A percentile compares a stretch with the other conserved stretches of the same genome.
phyloP scores from a whole-genome alignment of 2,329 filamentous ascomycete genomes.

The Lasiodiplodia theobromae region DNA sequence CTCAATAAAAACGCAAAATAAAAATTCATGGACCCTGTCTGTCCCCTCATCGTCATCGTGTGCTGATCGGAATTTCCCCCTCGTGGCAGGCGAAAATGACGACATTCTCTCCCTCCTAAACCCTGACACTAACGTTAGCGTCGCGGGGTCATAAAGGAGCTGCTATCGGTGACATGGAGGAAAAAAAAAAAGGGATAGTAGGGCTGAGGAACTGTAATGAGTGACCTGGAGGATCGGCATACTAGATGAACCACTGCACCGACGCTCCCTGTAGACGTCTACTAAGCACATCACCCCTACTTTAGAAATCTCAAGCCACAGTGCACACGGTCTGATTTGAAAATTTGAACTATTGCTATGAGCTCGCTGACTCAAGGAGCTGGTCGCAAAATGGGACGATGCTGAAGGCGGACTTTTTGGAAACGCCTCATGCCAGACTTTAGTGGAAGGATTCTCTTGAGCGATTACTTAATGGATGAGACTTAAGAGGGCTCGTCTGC shows the following conservation, averaged over 20 bases:
- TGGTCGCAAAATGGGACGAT: not conserved
- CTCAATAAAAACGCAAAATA: not conserved
- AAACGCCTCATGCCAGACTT: not conserved
- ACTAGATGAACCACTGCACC: not conserved
- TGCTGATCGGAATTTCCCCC: not conserved
- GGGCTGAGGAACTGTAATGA: not conserved
- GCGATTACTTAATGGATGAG: not conserved
- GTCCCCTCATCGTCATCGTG: not conserved
- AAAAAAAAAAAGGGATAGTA: not conserved
- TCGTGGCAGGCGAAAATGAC: not conserved
- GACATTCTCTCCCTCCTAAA: not conserved
- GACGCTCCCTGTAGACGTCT: not conserved
- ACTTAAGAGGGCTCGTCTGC: not conserved
- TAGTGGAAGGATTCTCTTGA: not conserved
- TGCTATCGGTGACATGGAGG: not conserved
- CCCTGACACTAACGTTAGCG: not conserved
- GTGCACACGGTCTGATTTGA: not conserved
- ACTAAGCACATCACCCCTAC: not conserved
- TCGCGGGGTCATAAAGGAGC: not conserved
- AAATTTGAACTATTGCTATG: not conserved
- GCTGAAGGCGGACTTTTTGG: not conserved
- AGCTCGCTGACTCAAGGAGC: not conserved
- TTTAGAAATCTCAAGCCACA: not conserved
- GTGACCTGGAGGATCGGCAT: not conserved
- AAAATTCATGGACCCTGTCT: not conserved